Evolutionary conservation across 768 basidiomycete species (phyloP).

Genomic region (Macrolepiota fuliginosa): DNA sequence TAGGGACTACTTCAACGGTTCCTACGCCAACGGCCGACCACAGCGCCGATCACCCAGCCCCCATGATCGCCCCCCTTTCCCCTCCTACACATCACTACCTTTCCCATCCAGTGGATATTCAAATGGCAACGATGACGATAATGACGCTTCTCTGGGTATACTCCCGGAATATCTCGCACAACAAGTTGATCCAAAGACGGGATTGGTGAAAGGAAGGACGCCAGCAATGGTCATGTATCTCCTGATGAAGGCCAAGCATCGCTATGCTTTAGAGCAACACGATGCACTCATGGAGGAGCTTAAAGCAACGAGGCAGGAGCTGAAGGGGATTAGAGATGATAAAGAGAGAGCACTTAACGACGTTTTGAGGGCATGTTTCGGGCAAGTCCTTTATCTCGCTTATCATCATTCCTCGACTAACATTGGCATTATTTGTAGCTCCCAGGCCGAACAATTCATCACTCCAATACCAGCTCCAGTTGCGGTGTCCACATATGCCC

Average conservation of each 20-base stretch:
- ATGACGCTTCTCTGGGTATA: conserved; percentile 30
- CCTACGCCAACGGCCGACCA: conserved; percentile 18
- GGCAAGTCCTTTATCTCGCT: conserved; percentile 20
- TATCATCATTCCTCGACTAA: not conserved
- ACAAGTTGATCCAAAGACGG: conserved; percentile 54
- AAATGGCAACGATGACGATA: conserved; percentile 31
- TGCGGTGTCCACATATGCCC: not conserved
- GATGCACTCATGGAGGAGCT: conserved; percentile 66
- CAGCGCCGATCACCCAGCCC: conserved; percentile 8
- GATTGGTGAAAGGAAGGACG: conserved; percentile 67
- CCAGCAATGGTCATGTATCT: conserved; percentile 70
- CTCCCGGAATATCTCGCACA: conserved; percentile 52
- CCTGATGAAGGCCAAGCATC: conserved; percentile 74
- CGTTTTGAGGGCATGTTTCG: conserved; percentile 26
- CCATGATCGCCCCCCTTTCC: conserved; percentile 1
- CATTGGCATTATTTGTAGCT: not conserved
- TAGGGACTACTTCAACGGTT: conserved; percentile 18
- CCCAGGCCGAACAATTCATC: conserved; percentile 8
- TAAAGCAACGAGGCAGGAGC: conserved; percentile 48
- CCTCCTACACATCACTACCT: conserved; percentile 7
- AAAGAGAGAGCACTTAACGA: conserved; percentile 65
- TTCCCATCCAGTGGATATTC: conserved; percentile 4
- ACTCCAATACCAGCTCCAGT: not conserved
- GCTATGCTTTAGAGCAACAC: conserved; percentile 66
- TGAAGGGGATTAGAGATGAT: conserved; percentile 48